Percentiles rank a stretch among this genome's conserved stretches.
Evolutionary conservation across 352 stramenopile genomes (phyloP).

Genomic region (Globisporangium nodosum): DNA sequence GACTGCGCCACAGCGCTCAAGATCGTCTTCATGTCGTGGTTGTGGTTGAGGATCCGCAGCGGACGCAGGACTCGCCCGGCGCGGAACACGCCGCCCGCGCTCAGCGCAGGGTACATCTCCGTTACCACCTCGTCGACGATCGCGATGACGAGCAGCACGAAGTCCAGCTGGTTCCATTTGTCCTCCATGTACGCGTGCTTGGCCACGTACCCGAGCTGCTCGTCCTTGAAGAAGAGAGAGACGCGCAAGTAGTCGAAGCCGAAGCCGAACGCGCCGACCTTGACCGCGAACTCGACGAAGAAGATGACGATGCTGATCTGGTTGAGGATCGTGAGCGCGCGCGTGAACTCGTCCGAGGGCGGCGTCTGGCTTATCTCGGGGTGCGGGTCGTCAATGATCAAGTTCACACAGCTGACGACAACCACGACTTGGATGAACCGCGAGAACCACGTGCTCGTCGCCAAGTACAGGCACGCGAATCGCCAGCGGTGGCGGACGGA

Average conservation of each 20-base stretch:
- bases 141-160: slow-evolving; percentile 48
- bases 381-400: slow-evolving; percentile 71
- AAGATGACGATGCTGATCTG: slow-evolving; percentile 45
- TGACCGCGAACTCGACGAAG: slow-evolving; percentile 53
- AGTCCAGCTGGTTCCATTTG: slow-evolving; percentile 72
- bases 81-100: slow-evolving; percentile 52
- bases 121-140: slow-evolving; percentile 54
- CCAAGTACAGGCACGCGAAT: slow-evolving; percentile 22
- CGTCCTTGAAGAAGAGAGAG: slow-evolving; percentile 53
- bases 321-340: slow-evolving; percentile 33
- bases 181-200: slow-evolving; percentile 76
- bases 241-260: slow-evolving; percentile 59
- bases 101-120: slow-evolving; percentile 30
- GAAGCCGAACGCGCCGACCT: slow-evolving; percentile 48
- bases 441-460: slow-evolving; percentile 36
- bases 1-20: slow-evolving; percentile 62
- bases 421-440: slow-evolving; percentile 67
- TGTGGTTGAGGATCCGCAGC: slow-evolving; percentile 68
- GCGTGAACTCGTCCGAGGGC: slow-evolving; percentile 25
- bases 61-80: slow-evolving; percentile 60
- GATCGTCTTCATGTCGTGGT: slow-evolving; percentile 76
- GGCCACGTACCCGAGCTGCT: slow-evolving; percentile 52
- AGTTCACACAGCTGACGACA: slow-evolving; percentile 56
- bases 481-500: slow-evolving; percentile 5
- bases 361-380: slow-evolving; percentile 46